Evolutionary conservation across 2,329 filamentous ascomycete species (phyloP).

Genomic region (Zymoseptoria pseudotritici): DNA sequence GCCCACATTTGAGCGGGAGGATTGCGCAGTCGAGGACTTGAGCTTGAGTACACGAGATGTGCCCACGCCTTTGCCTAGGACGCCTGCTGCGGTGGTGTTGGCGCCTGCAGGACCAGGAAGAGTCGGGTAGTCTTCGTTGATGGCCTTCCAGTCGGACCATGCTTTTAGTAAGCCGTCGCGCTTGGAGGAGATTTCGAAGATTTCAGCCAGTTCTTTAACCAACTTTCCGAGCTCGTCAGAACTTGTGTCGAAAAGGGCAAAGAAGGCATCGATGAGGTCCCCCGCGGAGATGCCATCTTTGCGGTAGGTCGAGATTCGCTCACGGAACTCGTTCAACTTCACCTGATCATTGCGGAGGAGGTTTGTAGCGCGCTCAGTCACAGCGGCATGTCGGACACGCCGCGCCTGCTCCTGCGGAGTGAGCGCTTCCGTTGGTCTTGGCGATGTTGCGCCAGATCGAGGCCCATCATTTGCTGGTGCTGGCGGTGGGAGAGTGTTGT

Average conservation of each 20-base stretch:
- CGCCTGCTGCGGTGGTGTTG: conserved; percentile 47
- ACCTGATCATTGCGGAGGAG: conserved; percentile 68
- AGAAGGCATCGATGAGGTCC: conserved; percentile 79
- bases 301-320: conserved; percentile 70
- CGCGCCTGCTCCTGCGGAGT: conserved; percentile 75
- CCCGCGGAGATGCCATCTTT: conserved; percentile 61
- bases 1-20: conserved; percentile 53
- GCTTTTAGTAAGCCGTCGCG: conserved; percentile 67
- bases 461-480: conserved; percentile 26
- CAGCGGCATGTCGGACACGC: conserved; percentile 69
- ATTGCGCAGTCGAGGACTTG: conserved; percentile 63
- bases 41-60: conserved; percentile 59
- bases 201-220: conserved; percentile 81
- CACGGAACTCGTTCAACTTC: conserved; percentile 72
- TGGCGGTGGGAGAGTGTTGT: conserved; percentile 2
- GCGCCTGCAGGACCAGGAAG: conserved; percentile 68
- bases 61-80: conserved; percentile 45
- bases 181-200: conserved; percentile 78
- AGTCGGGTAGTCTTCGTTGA: conserved; percentile 91
- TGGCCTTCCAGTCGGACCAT: conserved; percentile 92
- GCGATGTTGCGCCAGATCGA: conserved; percentile 48
- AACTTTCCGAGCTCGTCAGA: conserved; percentile 79
- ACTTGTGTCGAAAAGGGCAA: conserved; percentile 73
- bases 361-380: conserved; percentile 76
- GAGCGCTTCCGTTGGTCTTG: conserved; percentile 33